phyloP scores from a whole-genome alignment of 2,329 filamentous ascomycete genomes.

The Penicillium sp. region DNA sequence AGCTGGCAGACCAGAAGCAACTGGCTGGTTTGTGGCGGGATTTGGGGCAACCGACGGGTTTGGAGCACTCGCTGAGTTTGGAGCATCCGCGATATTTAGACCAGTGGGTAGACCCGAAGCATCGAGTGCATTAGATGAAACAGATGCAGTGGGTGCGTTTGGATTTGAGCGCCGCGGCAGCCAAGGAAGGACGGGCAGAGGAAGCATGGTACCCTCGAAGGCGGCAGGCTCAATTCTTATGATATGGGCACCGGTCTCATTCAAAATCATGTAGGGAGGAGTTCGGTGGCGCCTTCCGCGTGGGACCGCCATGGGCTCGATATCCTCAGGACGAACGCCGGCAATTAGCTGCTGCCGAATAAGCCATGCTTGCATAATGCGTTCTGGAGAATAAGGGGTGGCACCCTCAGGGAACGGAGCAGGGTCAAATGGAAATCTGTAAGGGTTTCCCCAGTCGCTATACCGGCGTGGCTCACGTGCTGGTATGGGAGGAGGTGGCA shows the following conservation, averaged over 20 bases:
- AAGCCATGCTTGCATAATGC: constrained; percentile 27
- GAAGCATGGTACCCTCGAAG: constrained; percentile 5
- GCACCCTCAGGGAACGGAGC: background rate
- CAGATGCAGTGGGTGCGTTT: background rate
- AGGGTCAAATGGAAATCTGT: background rate
- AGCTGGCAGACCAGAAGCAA: background rate
- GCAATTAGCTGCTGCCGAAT: constrained; percentile 32
- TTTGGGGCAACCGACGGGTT: background rate
- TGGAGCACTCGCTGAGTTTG: background rate
- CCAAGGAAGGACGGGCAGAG: background rate
- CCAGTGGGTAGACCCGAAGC: background rate
- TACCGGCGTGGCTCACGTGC: background rate
- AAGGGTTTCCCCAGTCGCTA: background rate
- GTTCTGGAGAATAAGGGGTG: background rate
- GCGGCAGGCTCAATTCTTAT: background rate
- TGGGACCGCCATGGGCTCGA: constrained; percentile 22
- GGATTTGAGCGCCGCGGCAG: background rate
- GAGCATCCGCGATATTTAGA: background rate
- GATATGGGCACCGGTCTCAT: background rate
- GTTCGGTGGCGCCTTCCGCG: constrained; percentile 43
- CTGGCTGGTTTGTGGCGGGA: background rate
- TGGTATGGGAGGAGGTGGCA: background rate
- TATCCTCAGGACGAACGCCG: constrained; percentile 26
- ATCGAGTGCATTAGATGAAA: background rate
- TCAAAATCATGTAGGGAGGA: constrained; percentile 39